Evolutionary conservation across 2,329 filamentous ascomycete species (phyloP), one percentile per base, ranked within the genome.

Genomic region (Biscogniauxia mediterranea): DNA sequence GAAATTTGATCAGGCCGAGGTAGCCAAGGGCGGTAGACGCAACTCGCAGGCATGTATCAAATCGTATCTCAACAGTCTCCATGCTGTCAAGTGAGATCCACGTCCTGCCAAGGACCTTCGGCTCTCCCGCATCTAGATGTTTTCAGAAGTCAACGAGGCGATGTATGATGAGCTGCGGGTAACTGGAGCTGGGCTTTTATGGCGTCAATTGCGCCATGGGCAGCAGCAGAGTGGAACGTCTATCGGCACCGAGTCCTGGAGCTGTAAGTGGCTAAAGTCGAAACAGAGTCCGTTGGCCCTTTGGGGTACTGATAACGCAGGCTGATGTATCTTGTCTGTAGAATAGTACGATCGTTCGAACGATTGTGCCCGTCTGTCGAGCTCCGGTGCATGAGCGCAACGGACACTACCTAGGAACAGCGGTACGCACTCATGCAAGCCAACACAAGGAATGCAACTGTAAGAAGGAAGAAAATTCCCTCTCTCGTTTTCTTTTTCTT

Each of bases 401-500:
- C 38, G 17, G 38, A n/a, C 38, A 46, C 38, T n/a, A n/a, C n/a
- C n/a, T 46, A 46, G 38, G 17, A n/a, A 46, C 5, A 46, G 38
- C 38, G 38, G 38, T 46, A n/a, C 17, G 38, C 38, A n/a, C 23
- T 26, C 26, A 38, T 54, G 52, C 52, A 26, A 28, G 52, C 26
- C 23, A 17, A 38, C 52, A 42, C 20, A 55, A 55, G 54, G 17
- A 55, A 55, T 55, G 54, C 54, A 21, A 46, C 38, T 46, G 38
- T 46, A 46, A 6, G 38, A 7, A n/a, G 2, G 38, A 46, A 46
- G 38, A 46, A 46, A 46, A 15, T n/a, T 11, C 38, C 38, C 38
- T n/a, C 38, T 46, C 15, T n/a, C 15, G 13, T 46, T n/a, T n/a
- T 32, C 28, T 32, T 32, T 6, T 13, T 2, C 28, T 6, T 6